A percentile compares a stretch with the other conserved stretches of the same genome.
These are phyloP conservation scores for Mucuna pruriens DNA, from an alignment of 306 rosid species.

Conservation along the genomic window DNA sequence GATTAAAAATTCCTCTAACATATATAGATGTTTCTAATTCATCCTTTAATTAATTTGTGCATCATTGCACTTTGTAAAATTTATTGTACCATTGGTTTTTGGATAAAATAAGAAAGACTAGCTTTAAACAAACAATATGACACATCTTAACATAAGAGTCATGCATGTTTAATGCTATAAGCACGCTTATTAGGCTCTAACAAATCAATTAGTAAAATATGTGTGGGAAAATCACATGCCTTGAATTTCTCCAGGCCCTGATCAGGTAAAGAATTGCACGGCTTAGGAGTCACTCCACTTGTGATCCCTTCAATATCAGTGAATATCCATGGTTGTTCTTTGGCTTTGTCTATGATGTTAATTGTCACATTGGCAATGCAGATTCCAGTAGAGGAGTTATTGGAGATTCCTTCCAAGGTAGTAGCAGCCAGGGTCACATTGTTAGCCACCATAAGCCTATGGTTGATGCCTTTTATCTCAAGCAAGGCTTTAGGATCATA, in stretches of 20 bases:
- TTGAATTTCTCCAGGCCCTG: conserved; percentile 46
- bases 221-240: conserved; percentile 65
- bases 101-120: not conserved
- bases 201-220: conserved; percentile 58
- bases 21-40: too few relatives aligned
- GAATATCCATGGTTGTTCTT: conserved; percentile 80
- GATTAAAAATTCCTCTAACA: too few relatives aligned
- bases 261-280: conserved; percentile 63
- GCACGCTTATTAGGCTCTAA: conserved; percentile 63
- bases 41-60: too few relatives aligned
- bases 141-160: conserved; percentile 11
- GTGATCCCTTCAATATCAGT: conserved; percentile 62
- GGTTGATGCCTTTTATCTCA: conserved; percentile 55
- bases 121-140: not conserved
- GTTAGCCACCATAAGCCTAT: conserved; percentile 64
- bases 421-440: conserved; percentile 68
- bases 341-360: conserved; percentile 55
- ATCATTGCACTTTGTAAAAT: too few relatives aligned
- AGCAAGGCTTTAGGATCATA: conserved; percentile 72
- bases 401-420: conserved; percentile 68
- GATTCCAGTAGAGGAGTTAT: conserved; percentile 64
- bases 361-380: conserved; percentile 79
- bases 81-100: too few relatives aligned
- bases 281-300: conserved; percentile 66
- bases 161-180: conserved; percentile 40